Evolutionary conservation across 768 basidiomycete genomes (phyloP).

Genomic region (Tulasnella sp.): DNA sequence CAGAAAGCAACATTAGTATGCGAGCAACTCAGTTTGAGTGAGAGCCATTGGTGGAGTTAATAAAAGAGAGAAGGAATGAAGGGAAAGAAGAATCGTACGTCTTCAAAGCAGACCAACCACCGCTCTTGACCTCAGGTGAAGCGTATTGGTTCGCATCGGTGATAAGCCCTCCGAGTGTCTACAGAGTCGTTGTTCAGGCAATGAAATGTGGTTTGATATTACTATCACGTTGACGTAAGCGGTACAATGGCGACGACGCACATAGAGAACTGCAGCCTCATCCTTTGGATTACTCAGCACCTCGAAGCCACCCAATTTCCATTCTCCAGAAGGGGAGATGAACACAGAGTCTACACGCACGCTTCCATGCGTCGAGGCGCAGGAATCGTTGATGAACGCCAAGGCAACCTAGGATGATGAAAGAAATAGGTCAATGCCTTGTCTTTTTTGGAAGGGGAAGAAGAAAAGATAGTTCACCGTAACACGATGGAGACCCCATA

Average conservation of each 20-base stretch:
- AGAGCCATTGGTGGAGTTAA: too few species aligned
- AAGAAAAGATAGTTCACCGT: slow-evolving; percentile 43
- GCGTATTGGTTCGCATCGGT: slow-evolving; percentile 52
- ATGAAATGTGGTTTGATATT: not conserved
- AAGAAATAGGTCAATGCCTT: not conserved
- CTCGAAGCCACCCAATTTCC: slow-evolving; percentile 94
- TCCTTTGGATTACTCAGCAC: slow-evolving; percentile 76
- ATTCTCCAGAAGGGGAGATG: slow-evolving; percentile 87
- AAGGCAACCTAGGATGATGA: slow-evolving; percentile 83
- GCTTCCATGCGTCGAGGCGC: slow-evolving; percentile 73
- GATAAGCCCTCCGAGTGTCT: slow-evolving; percentile 58
- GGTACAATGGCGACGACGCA: slow-evolving; percentile 32
- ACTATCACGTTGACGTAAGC: not conserved
- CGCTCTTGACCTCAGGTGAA: slow-evolving; percentile 80
- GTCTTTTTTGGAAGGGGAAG: not conserved
- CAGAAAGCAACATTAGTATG: not conserved
- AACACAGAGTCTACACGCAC: slow-evolving; percentile 68
- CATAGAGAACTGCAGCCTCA: slow-evolving; percentile 66
- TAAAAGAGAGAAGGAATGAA: not conserved
- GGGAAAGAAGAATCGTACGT: slow-evolving; percentile 54
- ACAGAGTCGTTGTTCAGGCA: slow-evolving; percentile 18
- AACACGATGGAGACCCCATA: slow-evolving; percentile 89
- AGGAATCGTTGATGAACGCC: slow-evolving; percentile 79
- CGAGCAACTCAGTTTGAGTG: not conserved
- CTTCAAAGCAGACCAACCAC: slow-evolving; percentile 73